phyloP scores from a whole-genome alignment of 352 stramenopile genomes.

The Phytophthora tentaculata region DNA sequence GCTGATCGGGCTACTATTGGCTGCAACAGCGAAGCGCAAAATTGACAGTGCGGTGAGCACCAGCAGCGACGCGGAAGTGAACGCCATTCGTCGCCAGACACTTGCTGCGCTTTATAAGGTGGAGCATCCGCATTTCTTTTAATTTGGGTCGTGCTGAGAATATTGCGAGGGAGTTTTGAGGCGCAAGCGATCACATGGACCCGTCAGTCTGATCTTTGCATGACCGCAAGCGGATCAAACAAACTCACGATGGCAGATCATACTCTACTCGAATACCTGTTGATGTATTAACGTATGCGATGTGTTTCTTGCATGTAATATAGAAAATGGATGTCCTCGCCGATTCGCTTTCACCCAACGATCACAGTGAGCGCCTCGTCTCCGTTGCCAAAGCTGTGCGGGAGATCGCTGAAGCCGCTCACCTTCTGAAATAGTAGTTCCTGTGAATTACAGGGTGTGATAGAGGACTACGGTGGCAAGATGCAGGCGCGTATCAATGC shows the following conservation, averaged over 20 bases:
- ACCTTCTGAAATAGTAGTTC: constrained; percentile 45
- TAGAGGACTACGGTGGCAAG: constrained; percentile 2
- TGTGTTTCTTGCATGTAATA: constrained; percentile 14
- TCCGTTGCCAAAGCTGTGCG: constrained; percentile 67
- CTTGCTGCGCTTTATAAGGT: constrained; percentile 77
- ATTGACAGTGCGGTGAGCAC: constrained; percentile 30
- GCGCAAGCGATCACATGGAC: constrained; percentile 21
- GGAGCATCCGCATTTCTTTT: constrained; percentile 61
- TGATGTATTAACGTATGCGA: constrained; percentile 29
- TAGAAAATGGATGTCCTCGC: constrained; percentile 82
- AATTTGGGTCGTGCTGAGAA: constrained; percentile 10
- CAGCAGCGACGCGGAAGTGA: constrained; percentile 50
- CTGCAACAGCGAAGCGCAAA: constrained; percentile 53
- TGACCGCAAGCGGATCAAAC: constrained; percentile 16
- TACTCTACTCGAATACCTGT: not conserved
- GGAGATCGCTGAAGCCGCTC: constrained; percentile 67
- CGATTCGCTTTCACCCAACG: constrained; percentile 54
- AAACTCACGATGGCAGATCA: constrained; percentile 19
- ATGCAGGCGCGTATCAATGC: not conserved
- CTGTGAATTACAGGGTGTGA: not conserved
- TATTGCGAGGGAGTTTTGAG: constrained; percentile 19
- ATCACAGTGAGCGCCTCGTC: constrained; percentile 66
- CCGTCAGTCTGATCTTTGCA: constrained; percentile 21
- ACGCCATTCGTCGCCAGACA: constrained; percentile 56
- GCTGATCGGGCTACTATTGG: not conserved